Conservation (phyloP, 1,284 basidiomycete species). For the Sanguinoderma infundibulare region DNA sequence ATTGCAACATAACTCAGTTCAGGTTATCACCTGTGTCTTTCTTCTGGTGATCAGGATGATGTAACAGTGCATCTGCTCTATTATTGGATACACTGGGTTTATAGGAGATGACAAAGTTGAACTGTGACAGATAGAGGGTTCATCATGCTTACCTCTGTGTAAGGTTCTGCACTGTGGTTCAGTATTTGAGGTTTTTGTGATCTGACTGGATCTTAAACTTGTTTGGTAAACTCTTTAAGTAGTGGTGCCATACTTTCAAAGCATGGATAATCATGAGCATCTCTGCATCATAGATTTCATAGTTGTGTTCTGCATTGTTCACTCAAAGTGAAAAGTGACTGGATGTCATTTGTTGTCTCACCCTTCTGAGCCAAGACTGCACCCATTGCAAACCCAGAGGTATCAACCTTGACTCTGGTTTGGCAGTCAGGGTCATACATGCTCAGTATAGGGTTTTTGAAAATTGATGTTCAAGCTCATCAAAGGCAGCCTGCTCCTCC, state of each 20-base stretch:
- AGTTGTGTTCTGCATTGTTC: constrained; percentile 32
- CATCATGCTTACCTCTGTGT: constrained; percentile 46
- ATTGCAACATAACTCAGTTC: constrained; percentile 33
- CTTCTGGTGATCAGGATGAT: constrained; percentile 38
- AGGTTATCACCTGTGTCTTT: constrained; percentile 35
- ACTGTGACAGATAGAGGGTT: constrained; percentile 40
- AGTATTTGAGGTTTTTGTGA: constrained; percentile 50
- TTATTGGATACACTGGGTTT: constrained; percentile 39
- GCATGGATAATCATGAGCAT: constrained; percentile 38
- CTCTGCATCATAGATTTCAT: constrained; percentile 43
- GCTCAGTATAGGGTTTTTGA: neutral
- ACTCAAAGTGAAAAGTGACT: constrained; percentile 7
- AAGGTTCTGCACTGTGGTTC: constrained; percentile 38
- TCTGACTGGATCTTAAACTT: constrained; percentile 37
- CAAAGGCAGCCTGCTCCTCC: constrained; percentile 1
- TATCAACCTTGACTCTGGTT: neutral
- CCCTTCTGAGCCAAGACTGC: neutral
- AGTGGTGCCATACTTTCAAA: constrained; percentile 38
- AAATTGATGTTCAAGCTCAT: neutral
- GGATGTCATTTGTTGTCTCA: constrained; percentile 6
- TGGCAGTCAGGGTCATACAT: neutral
- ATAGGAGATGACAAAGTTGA: constrained; percentile 43
- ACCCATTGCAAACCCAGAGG: neutral
- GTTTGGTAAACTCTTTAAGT: constrained; percentile 27
- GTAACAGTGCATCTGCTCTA: constrained; percentile 45